Evolutionary conservation across 768 basidiomycete genomes (phyloP).

Genomic region (Lactarius indigo): DNA sequence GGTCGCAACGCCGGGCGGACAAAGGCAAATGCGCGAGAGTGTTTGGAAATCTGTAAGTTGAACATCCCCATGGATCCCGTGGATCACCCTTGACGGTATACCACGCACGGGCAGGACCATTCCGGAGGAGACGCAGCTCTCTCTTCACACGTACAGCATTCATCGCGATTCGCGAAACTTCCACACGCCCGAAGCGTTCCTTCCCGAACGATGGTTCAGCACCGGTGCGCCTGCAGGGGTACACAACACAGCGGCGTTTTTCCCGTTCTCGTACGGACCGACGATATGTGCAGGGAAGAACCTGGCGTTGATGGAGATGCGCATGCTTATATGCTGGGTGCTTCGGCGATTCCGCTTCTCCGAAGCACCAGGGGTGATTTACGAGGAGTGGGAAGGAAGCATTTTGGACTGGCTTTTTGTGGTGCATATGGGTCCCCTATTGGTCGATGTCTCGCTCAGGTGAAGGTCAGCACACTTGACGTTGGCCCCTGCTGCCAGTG

Average conservation of each 20-base stretch:
- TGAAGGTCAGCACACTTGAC: background rate
- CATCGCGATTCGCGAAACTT: background rate
- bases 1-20: background rate
- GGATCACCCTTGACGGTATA: too few relatives aligned
- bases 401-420: background rate
- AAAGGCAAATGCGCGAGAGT: background rate
- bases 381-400: background rate
- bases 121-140: background rate
- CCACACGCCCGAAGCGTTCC: background rate
- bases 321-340: background rate
- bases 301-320: conserved; percentile 24
- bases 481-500: too few relatives aligned
- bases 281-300: conserved; percentile 23
- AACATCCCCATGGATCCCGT: background rate
- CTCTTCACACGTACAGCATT: background rate
- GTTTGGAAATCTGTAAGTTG: background rate
- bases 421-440: background rate
- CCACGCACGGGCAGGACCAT: background rate
- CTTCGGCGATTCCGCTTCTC: background rate
- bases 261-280: conserved; percentile 26
- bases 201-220: background rate
- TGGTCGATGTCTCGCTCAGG: background rate
- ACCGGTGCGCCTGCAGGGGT: background rate
- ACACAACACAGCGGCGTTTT: conserved; percentile 18
- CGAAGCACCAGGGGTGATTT: background rate